Evolutionary conservation across 108 stramenopile species (phyloP).

Genomic region (Schizochytrium sp.): DNA sequence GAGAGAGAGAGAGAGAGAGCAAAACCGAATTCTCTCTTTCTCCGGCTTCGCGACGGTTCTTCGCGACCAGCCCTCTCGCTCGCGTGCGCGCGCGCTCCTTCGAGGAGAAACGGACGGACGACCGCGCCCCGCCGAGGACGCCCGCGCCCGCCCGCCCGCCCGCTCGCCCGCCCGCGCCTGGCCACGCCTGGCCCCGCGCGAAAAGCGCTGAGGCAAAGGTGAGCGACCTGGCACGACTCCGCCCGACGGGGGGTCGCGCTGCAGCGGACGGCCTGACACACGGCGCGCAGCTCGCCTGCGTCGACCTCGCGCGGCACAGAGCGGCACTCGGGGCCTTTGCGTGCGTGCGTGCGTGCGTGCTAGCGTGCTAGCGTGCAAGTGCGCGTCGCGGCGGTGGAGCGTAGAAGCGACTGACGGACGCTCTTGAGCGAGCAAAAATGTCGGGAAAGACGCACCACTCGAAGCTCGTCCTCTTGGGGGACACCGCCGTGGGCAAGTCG

Average conservation of each 20-base stretch:
- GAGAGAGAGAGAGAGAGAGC: background rate
- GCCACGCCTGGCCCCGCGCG: background rate
- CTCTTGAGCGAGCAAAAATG: background rate
- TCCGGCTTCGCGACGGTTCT: background rate
- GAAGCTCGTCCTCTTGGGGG: constrained; percentile 95
- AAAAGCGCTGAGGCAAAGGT: too few species aligned
- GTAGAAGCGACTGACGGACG: background rate
- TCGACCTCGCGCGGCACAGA: too few species aligned
- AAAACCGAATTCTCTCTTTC: background rate
- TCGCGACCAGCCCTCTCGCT: background rate
- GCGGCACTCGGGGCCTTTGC: too few species aligned
- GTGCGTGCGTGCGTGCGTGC: background rate
- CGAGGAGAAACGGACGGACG: background rate
- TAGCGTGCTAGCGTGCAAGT: too few species aligned
- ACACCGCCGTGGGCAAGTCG: constrained; percentile 88
- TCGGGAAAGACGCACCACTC: constrained; percentile 76
- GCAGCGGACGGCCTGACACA: too few species aligned
- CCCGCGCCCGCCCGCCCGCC: background rate
- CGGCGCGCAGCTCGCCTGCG: too few species aligned
- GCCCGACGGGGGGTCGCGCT: too few species aligned
- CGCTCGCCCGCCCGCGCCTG: too few species aligned
- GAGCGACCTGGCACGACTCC: too few species aligned
- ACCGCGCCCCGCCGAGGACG: background rate
- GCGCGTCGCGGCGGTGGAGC: background rate
- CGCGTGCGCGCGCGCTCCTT: background rate